Evolutionary conservation across 2,329 filamentous ascomycete genomes (phyloP).

Genomic region (Diaporthe sp.): DNA sequence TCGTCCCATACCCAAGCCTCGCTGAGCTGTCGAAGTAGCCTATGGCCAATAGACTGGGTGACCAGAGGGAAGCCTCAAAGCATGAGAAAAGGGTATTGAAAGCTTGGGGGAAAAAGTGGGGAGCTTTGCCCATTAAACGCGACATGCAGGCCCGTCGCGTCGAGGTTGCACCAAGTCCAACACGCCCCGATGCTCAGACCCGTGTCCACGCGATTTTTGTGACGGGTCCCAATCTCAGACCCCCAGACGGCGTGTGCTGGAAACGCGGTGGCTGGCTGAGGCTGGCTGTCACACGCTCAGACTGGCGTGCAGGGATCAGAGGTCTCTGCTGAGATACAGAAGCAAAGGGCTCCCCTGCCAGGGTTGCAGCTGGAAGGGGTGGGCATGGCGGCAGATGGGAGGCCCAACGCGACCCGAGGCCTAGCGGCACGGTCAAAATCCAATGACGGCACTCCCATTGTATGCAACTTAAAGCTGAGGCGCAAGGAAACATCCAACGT

Average conservation of each 20-base stretch:
- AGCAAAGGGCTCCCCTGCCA: conserved; percentile 22
- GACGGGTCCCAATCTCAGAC: conserved; percentile 11
- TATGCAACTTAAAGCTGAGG: conserved; percentile 28
- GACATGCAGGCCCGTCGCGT: conserved; percentile 32
- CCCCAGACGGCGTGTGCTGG: not conserved
- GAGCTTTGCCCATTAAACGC: conserved; percentile 37
- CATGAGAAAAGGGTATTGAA: not conserved
- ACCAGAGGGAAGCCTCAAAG: conserved; percentile 24
- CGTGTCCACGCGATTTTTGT: conserved; percentile 35
- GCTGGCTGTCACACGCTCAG: not conserved
- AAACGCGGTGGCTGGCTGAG: conserved; percentile 18
- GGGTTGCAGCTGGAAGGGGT: conserved; percentile 19
- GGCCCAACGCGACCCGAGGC: conserved; percentile 23
- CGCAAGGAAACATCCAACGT: conserved; percentile 20
- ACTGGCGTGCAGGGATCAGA: not conserved
- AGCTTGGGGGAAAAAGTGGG: conserved; percentile 21
- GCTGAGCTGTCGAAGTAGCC: not conserved
- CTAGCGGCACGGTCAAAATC: conserved; percentile 26
- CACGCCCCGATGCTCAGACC: conserved; percentile 24
- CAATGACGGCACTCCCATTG: conserved; percentile 28
- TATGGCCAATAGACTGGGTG: conserved; percentile 11
- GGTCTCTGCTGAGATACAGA: conserved; percentile 29
- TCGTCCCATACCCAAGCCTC: conserved; percentile 5
- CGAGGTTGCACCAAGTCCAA: conserved; percentile 15
- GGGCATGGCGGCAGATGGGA: conserved; percentile 8